phyloP scores from a whole-genome alignment of 495 filamentous ascomycete genomes.

The Choiromyces venosus region DNA sequence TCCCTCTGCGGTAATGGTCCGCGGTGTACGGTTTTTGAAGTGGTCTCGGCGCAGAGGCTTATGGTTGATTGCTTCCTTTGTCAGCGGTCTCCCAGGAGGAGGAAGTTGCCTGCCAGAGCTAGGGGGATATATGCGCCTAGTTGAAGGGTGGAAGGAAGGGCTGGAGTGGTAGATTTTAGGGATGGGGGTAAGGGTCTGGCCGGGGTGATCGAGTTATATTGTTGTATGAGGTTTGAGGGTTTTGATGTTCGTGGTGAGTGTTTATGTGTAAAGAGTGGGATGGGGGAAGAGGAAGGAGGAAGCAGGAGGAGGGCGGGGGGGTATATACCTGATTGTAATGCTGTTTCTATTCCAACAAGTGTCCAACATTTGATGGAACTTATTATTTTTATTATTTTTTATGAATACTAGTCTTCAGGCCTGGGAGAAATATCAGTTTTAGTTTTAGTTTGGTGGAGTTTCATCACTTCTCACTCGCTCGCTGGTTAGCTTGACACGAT shows the following conservation, averaged over 20 bases:
- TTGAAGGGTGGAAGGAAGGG: conserved; percentile 5
- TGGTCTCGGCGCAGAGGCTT: conserved; percentile 31
- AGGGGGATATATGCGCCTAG: conserved; percentile 40
- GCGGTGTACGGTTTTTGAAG: conserved; percentile 35
- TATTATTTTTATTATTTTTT: neutral
- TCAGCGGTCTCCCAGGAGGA: conserved; percentile 34
- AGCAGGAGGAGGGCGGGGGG: neutral
- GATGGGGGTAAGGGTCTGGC: neutral
- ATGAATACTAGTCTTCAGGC: neutral
- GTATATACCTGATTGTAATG: neutral
- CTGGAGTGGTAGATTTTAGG: neutral
- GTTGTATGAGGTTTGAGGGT: neutral
- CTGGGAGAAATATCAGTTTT: neutral
- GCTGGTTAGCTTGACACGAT: neutral
- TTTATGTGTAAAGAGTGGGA: neutral
- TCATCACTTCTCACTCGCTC: neutral
- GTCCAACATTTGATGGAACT: neutral
- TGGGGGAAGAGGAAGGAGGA: neutral
- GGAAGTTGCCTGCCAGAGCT: conserved; percentile 38
- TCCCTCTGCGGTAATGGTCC: conserved; percentile 26
- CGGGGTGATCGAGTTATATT: neutral
- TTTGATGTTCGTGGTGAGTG: neutral
- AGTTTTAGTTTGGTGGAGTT: neutral
- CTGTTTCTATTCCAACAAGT: neutral
- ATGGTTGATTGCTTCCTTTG: conserved; percentile 33